Conservation (phyloP, 352 stramenopile species). For the Peronospora destructor region DNA sequence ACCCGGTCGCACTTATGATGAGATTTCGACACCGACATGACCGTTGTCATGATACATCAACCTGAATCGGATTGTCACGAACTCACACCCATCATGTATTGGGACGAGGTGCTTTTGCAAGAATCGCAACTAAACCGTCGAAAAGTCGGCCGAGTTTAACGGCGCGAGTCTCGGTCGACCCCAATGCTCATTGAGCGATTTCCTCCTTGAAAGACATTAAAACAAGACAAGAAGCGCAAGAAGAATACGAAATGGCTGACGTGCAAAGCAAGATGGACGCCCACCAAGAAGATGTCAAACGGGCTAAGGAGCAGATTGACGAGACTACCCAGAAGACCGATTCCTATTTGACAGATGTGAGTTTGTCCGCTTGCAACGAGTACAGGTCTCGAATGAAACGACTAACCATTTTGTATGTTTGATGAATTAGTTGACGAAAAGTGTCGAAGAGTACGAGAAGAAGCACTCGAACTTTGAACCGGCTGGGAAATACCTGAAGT, state of each 20-base stretch:
- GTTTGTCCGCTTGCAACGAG: background rate
- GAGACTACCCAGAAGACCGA: conserved; percentile 46
- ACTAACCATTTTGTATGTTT: background rate
- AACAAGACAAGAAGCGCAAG: background rate
- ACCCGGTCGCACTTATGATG: conserved; percentile 12
- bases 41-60: conserved; percentile 16
- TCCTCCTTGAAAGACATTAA: conserved; percentile 12
- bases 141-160: conserved; percentile 14
- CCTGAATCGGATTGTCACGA: conserved; percentile 8
- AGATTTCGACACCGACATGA: background rate
- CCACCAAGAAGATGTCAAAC: conserved; percentile 33
- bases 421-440: conserved; percentile 41
- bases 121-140: conserved; percentile 8
- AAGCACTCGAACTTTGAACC: conserved; percentile 40
- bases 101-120: conserved; percentile 18
- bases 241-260: conserved; percentile 16
- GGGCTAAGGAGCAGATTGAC: conserved; percentile 49
- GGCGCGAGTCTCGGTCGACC: background rate
- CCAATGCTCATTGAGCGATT: conserved; percentile 24
- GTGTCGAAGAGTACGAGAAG: conserved; percentile 47
- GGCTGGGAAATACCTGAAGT: conserved; percentile 42
- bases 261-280: conserved; percentile 36
- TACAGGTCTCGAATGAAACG: background rate
- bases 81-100: conserved; percentile 18
- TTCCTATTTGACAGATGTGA: conserved; percentile 40